Base-by-base conservation (phyloP, 257 asterid genomes). In the Nyctanthes arbortristis region DNA sequence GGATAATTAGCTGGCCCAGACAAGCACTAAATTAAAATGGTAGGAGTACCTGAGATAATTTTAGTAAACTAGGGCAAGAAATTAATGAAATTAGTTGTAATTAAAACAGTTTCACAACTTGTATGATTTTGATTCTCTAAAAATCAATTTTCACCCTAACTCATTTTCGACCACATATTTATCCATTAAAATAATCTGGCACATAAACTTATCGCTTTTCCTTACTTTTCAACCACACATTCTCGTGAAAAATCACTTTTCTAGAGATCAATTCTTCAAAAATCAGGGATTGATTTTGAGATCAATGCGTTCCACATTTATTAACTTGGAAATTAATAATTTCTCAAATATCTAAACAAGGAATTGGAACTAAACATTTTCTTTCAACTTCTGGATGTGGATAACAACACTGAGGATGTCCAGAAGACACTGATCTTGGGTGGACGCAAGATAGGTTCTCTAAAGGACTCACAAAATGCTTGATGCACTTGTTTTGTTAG, bases 401-500 rank as follows among this genome's bases (percentile, higher is more conserved):
- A 4, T 39, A 12, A 40, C 13, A 24, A 45, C 9, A 16, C 13
- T 29, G 13, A 58, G 39, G 3, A 16, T 58, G 28, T 24, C 29
- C n/a, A 28, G 29, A 5, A 45, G 37, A 58, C 13, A 13, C 63
- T 24, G 5, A 11, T 58, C 5, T 13, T 16, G 63, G 12, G 20
- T 7, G 32, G 20, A 58, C 13, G 7, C 29, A 18, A 58, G 63
- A 32, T 27, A 32, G 14, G 29, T 58, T 27, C 35, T 27, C n/a
- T n/a, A 13, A 27, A 58, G 2, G 34, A 14, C 37, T 45, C 7
- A 14, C 24, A 43, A 43, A 16, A 43, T 43, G 54, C 54, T 52
- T 61, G 32, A 74, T 67, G 61, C 45, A 75, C 40, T 4, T 12
- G 13, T 36, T 16, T n/a, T n/a, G n/a, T n/a, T n/a, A 30, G 31